Conservation (phyloP, 2,329 filamentous ascomycete genomes). For the Chrysoporthe cubensis region DNA sequence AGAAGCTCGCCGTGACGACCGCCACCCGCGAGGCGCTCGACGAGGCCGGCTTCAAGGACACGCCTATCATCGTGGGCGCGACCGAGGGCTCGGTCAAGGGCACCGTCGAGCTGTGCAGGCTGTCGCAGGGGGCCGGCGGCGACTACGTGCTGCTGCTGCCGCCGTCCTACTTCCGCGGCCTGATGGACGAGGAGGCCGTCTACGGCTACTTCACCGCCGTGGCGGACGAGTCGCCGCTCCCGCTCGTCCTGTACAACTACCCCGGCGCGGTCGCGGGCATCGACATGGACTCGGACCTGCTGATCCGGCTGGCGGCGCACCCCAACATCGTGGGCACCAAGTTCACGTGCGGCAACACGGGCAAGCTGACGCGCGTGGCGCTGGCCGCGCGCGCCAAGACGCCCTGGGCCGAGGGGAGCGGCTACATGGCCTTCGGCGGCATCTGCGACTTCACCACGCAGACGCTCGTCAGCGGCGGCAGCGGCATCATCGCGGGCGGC, state of each 20-base stretch:
- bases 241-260: conserved; percentile 90
- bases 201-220: conserved; percentile 75
- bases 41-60: conserved; percentile 73
- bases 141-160: conserved; percentile 82
- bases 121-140: conserved; percentile 70
- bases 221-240: conserved; percentile 74
- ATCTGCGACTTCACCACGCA: conserved; percentile 88
- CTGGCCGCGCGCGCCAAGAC: conserved; percentile 73
- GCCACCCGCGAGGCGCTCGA: conserved; percentile 83
- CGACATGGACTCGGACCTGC: conserved; percentile 86
- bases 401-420: conserved; percentile 59
- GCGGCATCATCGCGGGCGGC: conserved; percentile 82
- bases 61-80: conserved; percentile 82
- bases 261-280: conserved; percentile 84
- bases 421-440: conserved; percentile 85
- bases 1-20: conserved; percentile 74
- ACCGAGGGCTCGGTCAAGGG: conserved; percentile 81
- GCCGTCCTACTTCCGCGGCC: conserved; percentile 80
- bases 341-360: conserved; percentile 90
- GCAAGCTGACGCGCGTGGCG: conserved; percentile 84
- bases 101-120: conserved; percentile 74
- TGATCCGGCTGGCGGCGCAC: conserved; percentile 79
- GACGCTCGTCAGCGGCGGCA: conserved; percentile 77
- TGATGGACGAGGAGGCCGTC: conserved; percentile 74
- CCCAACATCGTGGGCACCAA: conserved; percentile 87